Evolutionary conservation across 1,139 yeast species (phyloP), one percentile per base, ranked within the genome.

Genomic region (Hansenula anomala): DNA sequence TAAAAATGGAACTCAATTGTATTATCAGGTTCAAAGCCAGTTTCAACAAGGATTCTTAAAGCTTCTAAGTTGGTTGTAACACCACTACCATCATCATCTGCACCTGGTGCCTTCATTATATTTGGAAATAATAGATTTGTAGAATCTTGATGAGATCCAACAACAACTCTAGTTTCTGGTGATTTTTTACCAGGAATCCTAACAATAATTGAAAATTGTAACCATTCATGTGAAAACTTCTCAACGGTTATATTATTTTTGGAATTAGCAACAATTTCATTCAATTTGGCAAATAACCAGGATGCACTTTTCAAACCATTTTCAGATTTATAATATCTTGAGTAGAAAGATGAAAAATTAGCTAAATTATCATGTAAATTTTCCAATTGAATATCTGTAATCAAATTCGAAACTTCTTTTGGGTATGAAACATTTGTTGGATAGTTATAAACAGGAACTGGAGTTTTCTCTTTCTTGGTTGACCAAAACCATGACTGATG

Each of bases 61-160:
- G 89, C 79, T 58, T 89, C 96, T 41, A 88, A 63, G 32, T 75
- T 73, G 4, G 96, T 84, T 8, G 83, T 80, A 4, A 90, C 81
- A 9, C 97, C 97, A 4, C 92, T 79, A 2, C 96, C 96, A 59
- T 90, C 88, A 55, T 90, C 98, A 59, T 90, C 97, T 4, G 96
- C 97, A 6, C 97, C 98, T 2, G 97, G 97, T 14, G 97, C 89
- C 34, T 77, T 72, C 51, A 83, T 56, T 17, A 80, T 45, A 36
- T 68, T 69, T n/a, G 96, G 96, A 43, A 86, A 70, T 37, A 86
- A 51, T 44, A 87, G 67, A 57, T 88, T 89, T 46, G 80, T 73
- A 2, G 96, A 84, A 58, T 90, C 98, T 56, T 84, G 87, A 63
- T 92, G 97, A 20, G 96, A 84, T 0, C 97, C 97, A 23, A 90